phyloP scores from a whole-genome alignment of 768 basidiomycete genomes.

The Termitomyces sp. region DNA sequence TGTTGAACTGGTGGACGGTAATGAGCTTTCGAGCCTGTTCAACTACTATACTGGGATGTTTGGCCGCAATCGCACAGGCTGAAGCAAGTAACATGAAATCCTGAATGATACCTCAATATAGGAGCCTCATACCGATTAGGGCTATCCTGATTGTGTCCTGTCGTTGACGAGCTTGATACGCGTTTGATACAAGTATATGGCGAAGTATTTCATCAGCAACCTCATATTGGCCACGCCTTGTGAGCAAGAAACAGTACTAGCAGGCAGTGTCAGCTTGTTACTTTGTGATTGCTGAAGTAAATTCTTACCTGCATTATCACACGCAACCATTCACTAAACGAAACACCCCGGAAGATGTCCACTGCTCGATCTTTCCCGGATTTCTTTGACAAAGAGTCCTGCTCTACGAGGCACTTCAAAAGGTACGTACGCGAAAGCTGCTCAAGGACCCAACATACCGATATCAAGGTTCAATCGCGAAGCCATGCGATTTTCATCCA shows the following conservation, averaged over 20 bases:
- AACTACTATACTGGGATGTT: slow-evolving; percentile 52
- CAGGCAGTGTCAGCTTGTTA: not conserved
- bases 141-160: slow-evolving; percentile 74
- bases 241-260: slow-evolving; percentile 73
- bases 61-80: slow-evolving; percentile 71
- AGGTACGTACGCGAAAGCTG: not conserved
- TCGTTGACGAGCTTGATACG: slow-evolving; percentile 53
- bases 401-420: slow-evolving; percentile 32
- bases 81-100: slow-evolving; percentile 1
- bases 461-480: slow-evolving; percentile 72
- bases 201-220: slow-evolving; percentile 70
- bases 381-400: slow-evolving; percentile 50
- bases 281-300: not conserved
- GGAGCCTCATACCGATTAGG: slow-evolving; percentile 50
- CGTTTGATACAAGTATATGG: slow-evolving; percentile 71
- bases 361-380: slow-evolving; percentile 40
- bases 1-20: slow-evolving; percentile 75
- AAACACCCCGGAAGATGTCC: slow-evolving; percentile 73
- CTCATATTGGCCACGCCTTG: slow-evolving; percentile 55
- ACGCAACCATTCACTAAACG: slow-evolving; percentile 80
- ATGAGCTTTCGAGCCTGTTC: slow-evolving; percentile 77
- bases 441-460: slow-evolving; percentile 32
- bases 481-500: slow-evolving; percentile 66
- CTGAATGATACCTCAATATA: not conserved
- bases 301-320: slow-evolving; percentile 75